phyloP scores from a whole-genome alignment of 1,284 basidiomycete species.

The Marasmius tenuissimus region DNA sequence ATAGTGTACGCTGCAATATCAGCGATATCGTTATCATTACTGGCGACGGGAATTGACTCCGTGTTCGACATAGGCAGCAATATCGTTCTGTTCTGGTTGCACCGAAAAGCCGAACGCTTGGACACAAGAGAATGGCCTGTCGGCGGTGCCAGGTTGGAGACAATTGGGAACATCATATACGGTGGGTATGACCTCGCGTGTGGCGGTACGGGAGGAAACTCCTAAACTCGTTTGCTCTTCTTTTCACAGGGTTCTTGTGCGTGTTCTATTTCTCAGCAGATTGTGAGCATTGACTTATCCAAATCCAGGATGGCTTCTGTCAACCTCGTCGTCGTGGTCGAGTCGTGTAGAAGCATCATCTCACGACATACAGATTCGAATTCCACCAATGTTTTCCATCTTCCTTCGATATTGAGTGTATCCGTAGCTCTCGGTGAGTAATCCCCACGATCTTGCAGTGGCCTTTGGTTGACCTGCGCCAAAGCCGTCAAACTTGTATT shows the following conservation, averaged over 20 bases:
- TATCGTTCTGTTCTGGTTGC: constrained; percentile 79
- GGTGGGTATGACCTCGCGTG: constrained; percentile 44
- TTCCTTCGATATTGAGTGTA: constrained; percentile 84
- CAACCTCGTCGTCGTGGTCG: constrained; percentile 84
- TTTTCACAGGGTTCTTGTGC: constrained; percentile 61
- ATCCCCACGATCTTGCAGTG: neutral
- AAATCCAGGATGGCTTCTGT: constrained; percentile 76
- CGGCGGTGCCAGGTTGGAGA: constrained; percentile 87
- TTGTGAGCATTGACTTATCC: neutral
- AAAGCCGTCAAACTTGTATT: constrained; percentile 82
- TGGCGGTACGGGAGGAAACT: neutral
- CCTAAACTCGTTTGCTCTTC: constrained; percentile 15
- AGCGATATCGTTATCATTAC: constrained; percentile 81
- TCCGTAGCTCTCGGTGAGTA: constrained; percentile 72
- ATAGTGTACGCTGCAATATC: constrained; percentile 86
- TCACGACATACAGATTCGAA: constrained; percentile 47
- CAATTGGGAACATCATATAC: constrained; percentile 89
- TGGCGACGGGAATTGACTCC: constrained; percentile 89
- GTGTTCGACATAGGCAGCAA: constrained; percentile 94
- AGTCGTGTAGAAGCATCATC: constrained; percentile 74
- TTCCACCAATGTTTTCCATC: constrained; percentile 70
- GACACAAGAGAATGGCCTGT: constrained; percentile 90
- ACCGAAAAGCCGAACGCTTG: constrained; percentile 71
- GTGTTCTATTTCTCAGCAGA: constrained; percentile 24
- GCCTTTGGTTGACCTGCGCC: neutral